Percentiles rank a stretch among this genome's conserved stretches.
Conservation (phyloP, 805 yeast species). For the Saccharomycopsis olivae region DNA sequence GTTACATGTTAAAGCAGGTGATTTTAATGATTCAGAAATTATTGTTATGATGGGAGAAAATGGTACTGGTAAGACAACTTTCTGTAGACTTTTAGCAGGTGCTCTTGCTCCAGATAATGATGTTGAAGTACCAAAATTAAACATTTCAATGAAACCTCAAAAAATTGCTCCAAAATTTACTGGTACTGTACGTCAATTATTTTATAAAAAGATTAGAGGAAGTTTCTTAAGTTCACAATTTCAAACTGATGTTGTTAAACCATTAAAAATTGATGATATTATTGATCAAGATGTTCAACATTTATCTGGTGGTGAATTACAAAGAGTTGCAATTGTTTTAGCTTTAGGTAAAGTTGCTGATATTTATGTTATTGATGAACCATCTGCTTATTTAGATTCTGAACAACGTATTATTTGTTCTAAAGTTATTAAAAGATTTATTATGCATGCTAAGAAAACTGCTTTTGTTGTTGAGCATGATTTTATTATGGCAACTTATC, state of each 20-base stretch:
- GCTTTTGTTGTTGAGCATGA: constrained; percentile 99
- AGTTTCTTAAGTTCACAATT: constrained; percentile 93
- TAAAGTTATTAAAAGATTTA: constrained; percentile 94
- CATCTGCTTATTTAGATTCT: constrained; percentile 97
- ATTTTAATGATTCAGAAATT: constrained; percentile 91
- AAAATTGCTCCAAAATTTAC: constrained; percentile 98
- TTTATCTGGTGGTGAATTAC: constrained; percentile 98
- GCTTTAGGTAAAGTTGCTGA: constrained; percentile 93
- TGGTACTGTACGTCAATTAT: constrained; percentile 96
- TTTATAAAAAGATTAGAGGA: constrained; percentile 92
- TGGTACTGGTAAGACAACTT: constrained; percentile 99
- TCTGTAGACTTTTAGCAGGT: constrained; percentile 93
- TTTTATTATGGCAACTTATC: constrained; percentile 98
- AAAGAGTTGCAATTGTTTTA: constrained; percentile 95
- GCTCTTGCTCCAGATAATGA: constrained; percentile 79
- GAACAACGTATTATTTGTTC: constrained; percentile 99
- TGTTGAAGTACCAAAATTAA: constrained; percentile 70
- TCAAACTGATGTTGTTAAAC: constrained; percentile 96
- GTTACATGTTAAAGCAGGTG: constrained; percentile 73
- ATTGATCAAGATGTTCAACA: constrained; percentile 97
- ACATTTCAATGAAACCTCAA: constrained; percentile 97
- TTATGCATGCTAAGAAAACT: constrained; percentile 92
- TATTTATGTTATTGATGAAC: constrained; percentile 95
- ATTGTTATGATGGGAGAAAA: constrained; percentile 99
- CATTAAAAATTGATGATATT: constrained; percentile 84